Evolutionary conservation across 805 yeast species (phyloP), one percentile per base, ranked within the genome.

Genomic region (Metschnikowia shivogae): DNA sequence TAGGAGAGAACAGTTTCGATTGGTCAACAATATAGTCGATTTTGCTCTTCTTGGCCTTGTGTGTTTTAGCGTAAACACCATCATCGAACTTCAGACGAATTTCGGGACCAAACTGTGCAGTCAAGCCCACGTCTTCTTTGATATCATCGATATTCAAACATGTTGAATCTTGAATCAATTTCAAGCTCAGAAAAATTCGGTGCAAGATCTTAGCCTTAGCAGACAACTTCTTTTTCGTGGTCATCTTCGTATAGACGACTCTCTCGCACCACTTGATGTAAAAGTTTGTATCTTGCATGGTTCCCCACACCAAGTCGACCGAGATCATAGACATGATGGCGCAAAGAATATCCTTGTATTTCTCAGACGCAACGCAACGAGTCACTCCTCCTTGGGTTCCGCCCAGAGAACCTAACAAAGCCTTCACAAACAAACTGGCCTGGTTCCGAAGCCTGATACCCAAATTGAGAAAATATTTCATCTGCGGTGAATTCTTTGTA

Each of bases 251-350:
- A 29, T 79, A 77, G 22, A 89, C 83, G 45, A 86, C 82, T 45
- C 76, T 77, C 49, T 87, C 92, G 66, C 95, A 86, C 55, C 89
- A 80, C 44, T 80, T 77, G 43, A 89, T 70, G 64, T 87, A 87
- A 46, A 81, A 76, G 50, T 80, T 81, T 57, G 95, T 87, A 53
- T 86, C 93, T 44, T 85, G 82, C 90, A 86, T 86, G 1, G 92
- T 81, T 3, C 96, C 96, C 88, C 95, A 85, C 12, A 87, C 90
- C 42, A 87, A 82, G 65, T 89, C 96, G 42, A 89, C 86, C 6
- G 90, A 82, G 39, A 84, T 87, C 95, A 88, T 86, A 2, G 93
- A 82, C 61, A 89, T 72, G 19, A 86, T 82, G 0, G 95, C 93
- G 41, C 88, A 85, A 24, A 89, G 62, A 4, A 87, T 86, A 59